Conservation (phyloP, 1,284 basidiomycete genomes). For the Boletus chippewaensis region DNA sequence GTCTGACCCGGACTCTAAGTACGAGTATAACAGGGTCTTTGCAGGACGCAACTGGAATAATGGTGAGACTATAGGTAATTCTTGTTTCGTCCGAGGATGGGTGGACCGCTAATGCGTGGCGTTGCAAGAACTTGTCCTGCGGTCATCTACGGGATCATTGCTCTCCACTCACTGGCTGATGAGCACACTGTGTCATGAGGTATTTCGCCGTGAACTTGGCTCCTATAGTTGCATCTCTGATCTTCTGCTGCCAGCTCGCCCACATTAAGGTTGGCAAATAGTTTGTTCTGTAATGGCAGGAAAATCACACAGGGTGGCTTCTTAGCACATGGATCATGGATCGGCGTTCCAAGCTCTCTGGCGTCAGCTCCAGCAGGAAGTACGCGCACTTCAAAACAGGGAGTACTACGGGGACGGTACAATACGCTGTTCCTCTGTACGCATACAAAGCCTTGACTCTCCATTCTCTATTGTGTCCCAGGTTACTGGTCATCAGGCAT, state of each 20-base stretch:
- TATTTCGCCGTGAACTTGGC: conserved; percentile 29
- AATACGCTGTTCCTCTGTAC: conserved; percentile 8
- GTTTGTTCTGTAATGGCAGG: background rate
- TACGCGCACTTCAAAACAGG: conserved; percentile 56
- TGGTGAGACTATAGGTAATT: conserved; percentile 65
- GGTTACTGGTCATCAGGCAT: conserved; percentile 76
- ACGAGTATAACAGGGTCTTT: conserved; percentile 70
- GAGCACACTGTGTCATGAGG: conserved; percentile 78
- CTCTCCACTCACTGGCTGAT: conserved; percentile 61
- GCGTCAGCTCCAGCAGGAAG: conserved; percentile 56
- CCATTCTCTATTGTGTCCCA: conserved; percentile 26
- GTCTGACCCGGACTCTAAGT: conserved; percentile 37
- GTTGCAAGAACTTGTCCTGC: conserved; percentile 60
- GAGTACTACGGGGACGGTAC: conserved; percentile 78
- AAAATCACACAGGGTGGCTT: conserved; percentile 4
- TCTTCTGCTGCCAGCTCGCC: conserved; percentile 46
- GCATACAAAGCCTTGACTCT: conserved; percentile 7
- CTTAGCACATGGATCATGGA: conserved; percentile 73
- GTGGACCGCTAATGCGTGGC: background rate
- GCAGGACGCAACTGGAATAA: conserved; percentile 75
- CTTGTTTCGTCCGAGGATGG: background rate
- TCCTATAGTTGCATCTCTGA: conserved; percentile 2
- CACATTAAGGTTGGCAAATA: conserved; percentile 58
- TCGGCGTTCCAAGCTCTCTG: conserved; percentile 67
- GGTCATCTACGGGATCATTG: conserved; percentile 53